Conservation (phyloP, 2,329 filamentous ascomycete genomes). For the Knoxdaviesia capensis region DNA sequence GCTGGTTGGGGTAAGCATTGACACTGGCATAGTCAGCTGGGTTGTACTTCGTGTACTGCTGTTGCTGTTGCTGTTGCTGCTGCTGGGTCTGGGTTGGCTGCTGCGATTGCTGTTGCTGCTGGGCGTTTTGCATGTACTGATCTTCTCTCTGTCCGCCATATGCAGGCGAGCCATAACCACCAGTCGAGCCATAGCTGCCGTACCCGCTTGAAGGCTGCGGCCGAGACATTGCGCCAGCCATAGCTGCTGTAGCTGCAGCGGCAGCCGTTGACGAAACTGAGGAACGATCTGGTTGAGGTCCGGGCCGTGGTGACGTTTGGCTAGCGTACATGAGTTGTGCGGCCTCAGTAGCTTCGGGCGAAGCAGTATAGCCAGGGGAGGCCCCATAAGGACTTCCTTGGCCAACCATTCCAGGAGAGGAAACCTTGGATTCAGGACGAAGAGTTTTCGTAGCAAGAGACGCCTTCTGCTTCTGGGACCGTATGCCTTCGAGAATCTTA, state of each 20-base stretch:
- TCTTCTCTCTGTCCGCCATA: constrained; percentile 10
- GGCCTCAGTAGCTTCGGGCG: constrained; percentile 36
- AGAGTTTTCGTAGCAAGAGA: constrained; percentile 22
- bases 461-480: constrained; percentile 49
- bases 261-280: constrained; percentile 29
- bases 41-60: constrained; percentile 49
- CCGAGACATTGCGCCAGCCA: background rate
- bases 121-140: constrained; percentile 9
- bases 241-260: constrained; percentile 21
- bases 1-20: constrained; percentile 21
- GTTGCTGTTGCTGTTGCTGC: constrained; percentile 15
- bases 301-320: constrained; percentile 30
- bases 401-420: background rate
- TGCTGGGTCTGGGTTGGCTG: constrained; percentile 3
- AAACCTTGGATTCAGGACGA: too few relatives aligned
- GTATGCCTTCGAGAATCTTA: constrained; percentile 73
- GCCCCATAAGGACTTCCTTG: constrained; percentile 8
- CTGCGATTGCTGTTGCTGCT: constrained; percentile 5
- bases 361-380: constrained; percentile 10
- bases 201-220: constrained; percentile 7
- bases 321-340: constrained; percentile 41
- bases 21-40: constrained; percentile 55
- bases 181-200: constrained; percentile 10
- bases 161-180: constrained; percentile 9
- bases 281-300: constrained; percentile 28